A percentile compares a stretch with the other conserved stretches of the same genome.
Conservation (phyloP, 163 green algal species). For the Prototheca wickerhamii region DNA sequence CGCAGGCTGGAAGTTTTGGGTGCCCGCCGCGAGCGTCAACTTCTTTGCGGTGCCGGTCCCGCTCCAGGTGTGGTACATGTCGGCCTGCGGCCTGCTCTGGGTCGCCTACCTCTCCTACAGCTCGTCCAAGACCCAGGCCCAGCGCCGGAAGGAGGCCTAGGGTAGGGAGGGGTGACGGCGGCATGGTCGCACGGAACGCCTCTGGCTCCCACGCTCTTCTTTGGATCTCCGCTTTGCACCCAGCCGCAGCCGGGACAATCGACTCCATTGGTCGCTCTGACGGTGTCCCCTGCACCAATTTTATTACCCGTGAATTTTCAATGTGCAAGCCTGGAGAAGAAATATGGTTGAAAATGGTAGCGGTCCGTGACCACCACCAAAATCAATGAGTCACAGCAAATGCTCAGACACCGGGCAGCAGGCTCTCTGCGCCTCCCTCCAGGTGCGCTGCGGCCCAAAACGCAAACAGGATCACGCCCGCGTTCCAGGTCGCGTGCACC, state of each 20-base stretch:
- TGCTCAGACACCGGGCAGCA: background rate
- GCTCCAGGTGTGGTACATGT: conserved; percentile 80
- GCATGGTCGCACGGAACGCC: too few relatives aligned
- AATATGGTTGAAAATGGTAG: too few relatives aligned
- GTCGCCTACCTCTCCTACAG: conserved; percentile 73
- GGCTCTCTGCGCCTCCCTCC: background rate
- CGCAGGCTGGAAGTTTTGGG: conserved; percentile 84
- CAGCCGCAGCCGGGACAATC: too few relatives aligned
- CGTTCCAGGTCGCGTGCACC: conserved; percentile 92
- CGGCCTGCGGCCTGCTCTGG: conserved; percentile 69
- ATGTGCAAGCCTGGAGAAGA: too few relatives aligned
- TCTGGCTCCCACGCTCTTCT: too few relatives aligned
- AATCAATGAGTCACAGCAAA: too few relatives aligned
- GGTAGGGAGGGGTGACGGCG: too few relatives aligned
- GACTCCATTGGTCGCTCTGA: too few relatives aligned
- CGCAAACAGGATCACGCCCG: conserved; percentile 59
- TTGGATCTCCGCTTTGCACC: too few relatives aligned
- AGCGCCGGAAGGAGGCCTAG: background rate
- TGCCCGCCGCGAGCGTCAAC: conserved; percentile 74
- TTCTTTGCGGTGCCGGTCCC: conserved; percentile 67
- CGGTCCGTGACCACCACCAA: too few relatives aligned
- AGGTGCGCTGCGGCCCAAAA: conserved; percentile 40
- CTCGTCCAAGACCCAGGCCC: conserved; percentile 25
- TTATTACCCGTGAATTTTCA: too few relatives aligned
- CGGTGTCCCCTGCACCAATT: too few relatives aligned